A percentile compares a stretch with the other conserved stretches of the same genome.
These are phyloP conservation scores for Tritrichomonas foetus DNA, from an alignment of 208 protist species.

Conservation along the genomic window DNA sequence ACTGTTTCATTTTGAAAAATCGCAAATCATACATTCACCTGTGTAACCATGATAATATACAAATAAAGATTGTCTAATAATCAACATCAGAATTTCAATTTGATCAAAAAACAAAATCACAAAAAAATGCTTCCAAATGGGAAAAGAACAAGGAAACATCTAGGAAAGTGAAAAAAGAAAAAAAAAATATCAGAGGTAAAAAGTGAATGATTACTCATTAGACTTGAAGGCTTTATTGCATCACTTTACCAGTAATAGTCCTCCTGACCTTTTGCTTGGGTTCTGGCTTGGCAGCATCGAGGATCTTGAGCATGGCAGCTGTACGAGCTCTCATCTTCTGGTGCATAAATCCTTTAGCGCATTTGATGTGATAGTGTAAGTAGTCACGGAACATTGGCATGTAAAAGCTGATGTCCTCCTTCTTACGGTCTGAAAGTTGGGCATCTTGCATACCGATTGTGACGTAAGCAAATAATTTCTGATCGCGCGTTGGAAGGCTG, in stretches of 20 bases:
- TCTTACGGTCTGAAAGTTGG: neutral
- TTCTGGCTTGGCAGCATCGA: neutral
- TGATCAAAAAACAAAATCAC: no score
- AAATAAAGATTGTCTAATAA: no score
- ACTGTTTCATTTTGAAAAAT: no score
- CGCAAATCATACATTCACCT: no score
- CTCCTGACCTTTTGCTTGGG: neutral
- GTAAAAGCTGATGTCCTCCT: neutral
- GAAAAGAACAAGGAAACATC: no score
- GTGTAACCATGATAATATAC: no score
- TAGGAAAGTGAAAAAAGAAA: no score
- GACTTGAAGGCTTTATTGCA: no score
- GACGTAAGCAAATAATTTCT: neutral
- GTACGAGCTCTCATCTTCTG: slow-evolving; percentile 22
- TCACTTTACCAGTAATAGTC: slow-evolving; percentile 11
- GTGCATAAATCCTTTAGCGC: slow-evolving; percentile 39
- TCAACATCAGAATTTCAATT: no score
- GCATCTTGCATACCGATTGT: neutral
- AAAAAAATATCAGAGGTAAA: no score
- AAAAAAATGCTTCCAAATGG: no score
- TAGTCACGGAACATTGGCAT: slow-evolving; percentile 34
- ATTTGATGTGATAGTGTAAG: slow-evolving; percentile 40
- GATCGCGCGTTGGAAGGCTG: neutral
- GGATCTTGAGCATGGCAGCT: neutral
- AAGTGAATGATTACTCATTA: no score